Evolutionary conservation across 208 protist species (phyloP), one percentile per base, ranked within the genome.

Genomic region (Crithidia acanthocephali): DNA sequence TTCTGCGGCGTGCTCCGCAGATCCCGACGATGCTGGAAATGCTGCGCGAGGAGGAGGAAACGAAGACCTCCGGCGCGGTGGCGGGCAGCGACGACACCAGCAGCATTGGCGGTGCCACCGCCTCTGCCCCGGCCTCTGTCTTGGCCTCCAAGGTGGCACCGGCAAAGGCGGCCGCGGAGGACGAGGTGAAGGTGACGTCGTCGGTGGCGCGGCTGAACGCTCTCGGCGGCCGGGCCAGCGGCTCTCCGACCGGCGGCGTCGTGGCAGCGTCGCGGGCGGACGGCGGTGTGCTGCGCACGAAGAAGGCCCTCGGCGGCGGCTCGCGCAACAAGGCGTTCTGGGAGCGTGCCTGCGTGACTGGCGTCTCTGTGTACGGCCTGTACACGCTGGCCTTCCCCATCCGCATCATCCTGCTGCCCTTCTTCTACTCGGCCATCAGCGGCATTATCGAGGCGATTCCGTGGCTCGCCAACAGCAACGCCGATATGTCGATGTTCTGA

Each of bases 321-420:
- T 66, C 84, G 22, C 53, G 78, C 40, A 74, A 60, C 64, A 85
- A 87, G 65, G 61, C 61, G 2, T 95, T 97, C 68, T 97, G 89
- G 90, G 90, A 97, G 72, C 76, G 72, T n/a, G 77, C 80, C 15
- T 80, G 80, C 8, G 83, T 88, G 23, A 83, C 66, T 28, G 75
- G 85, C 18, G 9, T 90, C 42, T 50, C 74, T 20, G 51, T 81
- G 6, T 97, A 95, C 76, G 77, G 80, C 40, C 57, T 81, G 22
- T 95, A 95, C 80, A 84, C 87, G 2, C 62, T 97, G 15, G 73
- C 81, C 42, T 97, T 97, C 67, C 92, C 92, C 2, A 64, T 97
- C 35, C 89, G 92, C 62, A 67, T 93, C 50, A n/a, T 91, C 11
- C 18, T 94, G 40, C 73, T 95, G 32, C 89, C 89, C 2, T 60